Evolutionary conservation across 163 green algal genomes (phyloP).

Genomic region (Scenedesmus sp.): DNA sequence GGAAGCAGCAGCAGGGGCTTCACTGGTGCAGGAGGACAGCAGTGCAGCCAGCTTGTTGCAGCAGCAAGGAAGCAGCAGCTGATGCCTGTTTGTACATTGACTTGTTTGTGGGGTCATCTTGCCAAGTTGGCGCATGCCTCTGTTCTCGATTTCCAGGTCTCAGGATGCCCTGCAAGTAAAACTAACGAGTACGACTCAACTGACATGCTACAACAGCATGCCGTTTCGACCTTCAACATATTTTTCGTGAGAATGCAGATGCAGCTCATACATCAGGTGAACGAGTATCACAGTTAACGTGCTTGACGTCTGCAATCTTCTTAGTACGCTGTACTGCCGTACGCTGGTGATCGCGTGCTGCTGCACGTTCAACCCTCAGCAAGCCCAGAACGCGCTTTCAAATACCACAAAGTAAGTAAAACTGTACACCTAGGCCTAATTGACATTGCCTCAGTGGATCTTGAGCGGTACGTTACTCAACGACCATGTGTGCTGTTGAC

Average conservation of each 20-base stretch:
- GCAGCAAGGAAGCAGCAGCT: background rate
- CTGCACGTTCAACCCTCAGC: background rate
- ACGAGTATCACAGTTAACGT: no score
- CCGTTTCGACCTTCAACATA: background rate
- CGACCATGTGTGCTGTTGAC: background rate
- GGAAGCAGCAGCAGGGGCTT: constrained; percentile 16
- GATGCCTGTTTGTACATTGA: background rate
- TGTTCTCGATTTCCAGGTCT: no score
- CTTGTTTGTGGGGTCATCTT: no score
- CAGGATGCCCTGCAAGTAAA: background rate
- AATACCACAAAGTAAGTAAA: background rate
- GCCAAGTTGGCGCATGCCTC: no score
- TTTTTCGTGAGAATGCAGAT: no score
- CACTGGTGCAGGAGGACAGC: background rate
- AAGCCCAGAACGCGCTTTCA: background rate
- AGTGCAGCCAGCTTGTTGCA: background rate
- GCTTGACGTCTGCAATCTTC: no score
- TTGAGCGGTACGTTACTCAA: background rate
- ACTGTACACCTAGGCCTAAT: background rate
- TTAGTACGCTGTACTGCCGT: background rate
- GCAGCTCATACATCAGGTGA: no score
- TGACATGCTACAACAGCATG: background rate
- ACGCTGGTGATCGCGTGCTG: background rate
- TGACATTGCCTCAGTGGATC: background rate
- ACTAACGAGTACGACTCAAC: background rate